A percentile compares a stretch with the other conserved stretches of the same genome.
phyloP scores from a whole-genome alignment of 2,329 filamentous ascomycete genomes.

The Dactylellina leptospora region DNA sequence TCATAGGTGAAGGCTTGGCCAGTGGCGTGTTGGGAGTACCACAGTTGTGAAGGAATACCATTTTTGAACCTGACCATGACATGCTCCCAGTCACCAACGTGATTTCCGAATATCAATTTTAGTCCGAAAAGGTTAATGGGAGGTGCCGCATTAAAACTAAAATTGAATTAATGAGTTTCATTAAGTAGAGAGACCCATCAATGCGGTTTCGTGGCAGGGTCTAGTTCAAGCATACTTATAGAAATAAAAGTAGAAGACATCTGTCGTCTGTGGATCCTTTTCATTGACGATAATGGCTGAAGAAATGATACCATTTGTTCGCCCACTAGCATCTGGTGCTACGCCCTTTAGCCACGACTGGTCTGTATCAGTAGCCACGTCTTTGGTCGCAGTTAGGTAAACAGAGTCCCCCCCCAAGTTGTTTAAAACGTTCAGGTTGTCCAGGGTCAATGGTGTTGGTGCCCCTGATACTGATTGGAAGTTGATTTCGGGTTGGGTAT shows the following conservation, averaged over 20 bases:
- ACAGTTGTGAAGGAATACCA: slow-evolving; percentile 67
- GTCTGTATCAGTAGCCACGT: slow-evolving; percentile 62
- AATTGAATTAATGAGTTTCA: too few species aligned
- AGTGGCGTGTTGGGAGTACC: slow-evolving; percentile 71
- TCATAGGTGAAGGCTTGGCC: slow-evolving; percentile 72
- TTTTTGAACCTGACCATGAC: slow-evolving; percentile 72
- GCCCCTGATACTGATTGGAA: slow-evolving; percentile 60
- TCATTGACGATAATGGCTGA: slow-evolving; percentile 68
- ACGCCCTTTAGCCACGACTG: slow-evolving; percentile 65
- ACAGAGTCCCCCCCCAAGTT: slow-evolving; percentile 62
- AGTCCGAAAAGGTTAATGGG: slow-evolving; percentile 76
- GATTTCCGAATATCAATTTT: slow-evolving; percentile 69
- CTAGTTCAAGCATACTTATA: slow-evolving; percentile 62
- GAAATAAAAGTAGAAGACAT: slow-evolving; percentile 73
- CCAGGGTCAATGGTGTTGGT: slow-evolving; percentile 62
- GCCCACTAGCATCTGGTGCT: slow-evolving; percentile 65
- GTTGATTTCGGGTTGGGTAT: slow-evolving; percentile 64
- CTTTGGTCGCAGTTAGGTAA: slow-evolving; percentile 64
- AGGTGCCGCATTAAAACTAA: slow-evolving; percentile 97
- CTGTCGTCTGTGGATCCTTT: slow-evolving; percentile 60
- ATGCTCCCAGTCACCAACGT: slow-evolving; percentile 75
- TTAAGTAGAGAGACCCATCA: too few species aligned
- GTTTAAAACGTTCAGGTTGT: slow-evolving; percentile 65
- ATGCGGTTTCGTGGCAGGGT: too few species aligned
- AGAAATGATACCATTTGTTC: slow-evolving; percentile 65